Percentiles rank a stretch among this genome's conserved stretches.
These are phyloP conservation scores for Jamesozyma rosinii DNA, from an alignment of 805 yeast genomes.

Conservation along the genomic window DNA sequence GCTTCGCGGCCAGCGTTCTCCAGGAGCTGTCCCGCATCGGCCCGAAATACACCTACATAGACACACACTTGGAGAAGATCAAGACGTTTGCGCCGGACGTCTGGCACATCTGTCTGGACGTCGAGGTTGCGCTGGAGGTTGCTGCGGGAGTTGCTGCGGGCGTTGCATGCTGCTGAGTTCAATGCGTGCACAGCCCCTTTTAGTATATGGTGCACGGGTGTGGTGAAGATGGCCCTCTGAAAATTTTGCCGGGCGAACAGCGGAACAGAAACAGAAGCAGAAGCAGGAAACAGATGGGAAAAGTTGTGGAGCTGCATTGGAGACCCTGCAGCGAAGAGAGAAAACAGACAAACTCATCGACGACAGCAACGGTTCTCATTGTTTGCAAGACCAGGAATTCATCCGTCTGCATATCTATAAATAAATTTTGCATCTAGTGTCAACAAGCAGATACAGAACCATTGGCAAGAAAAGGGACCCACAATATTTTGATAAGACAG, in stretches of 20 bases:
- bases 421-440: background rate
- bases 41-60: constrained; percentile 4
- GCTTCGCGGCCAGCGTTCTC: constrained; percentile 6
- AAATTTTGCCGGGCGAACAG: too few relatives aligned
- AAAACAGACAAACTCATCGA: too few relatives aligned
- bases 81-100: constrained; percentile 85
- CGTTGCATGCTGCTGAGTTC: background rate
- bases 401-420: background rate
- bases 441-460: too few relatives aligned
- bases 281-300: too few relatives aligned
- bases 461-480: too few relatives aligned
- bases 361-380: too few relatives aligned
- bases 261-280: too few relatives aligned
- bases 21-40: constrained; percentile 1
- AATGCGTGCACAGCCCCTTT: background rate
- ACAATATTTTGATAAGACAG: too few relatives aligned
- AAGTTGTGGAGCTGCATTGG: too few relatives aligned
- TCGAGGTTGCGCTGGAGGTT: constrained; percentile 11
- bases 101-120: constrained; percentile 61
- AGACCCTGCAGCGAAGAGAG: too few relatives aligned
- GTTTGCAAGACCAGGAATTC: too few relatives aligned
- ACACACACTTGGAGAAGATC: constrained; percentile 47
- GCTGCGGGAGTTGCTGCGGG: background rate
- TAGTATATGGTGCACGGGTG: background rate
- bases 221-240: too few relatives aligned